A percentile compares a stretch with the other conserved stretches of the same genome.
Conservation (phyloP, 305 asterid genomes). For the Stenogyne calaminthoides region DNA sequence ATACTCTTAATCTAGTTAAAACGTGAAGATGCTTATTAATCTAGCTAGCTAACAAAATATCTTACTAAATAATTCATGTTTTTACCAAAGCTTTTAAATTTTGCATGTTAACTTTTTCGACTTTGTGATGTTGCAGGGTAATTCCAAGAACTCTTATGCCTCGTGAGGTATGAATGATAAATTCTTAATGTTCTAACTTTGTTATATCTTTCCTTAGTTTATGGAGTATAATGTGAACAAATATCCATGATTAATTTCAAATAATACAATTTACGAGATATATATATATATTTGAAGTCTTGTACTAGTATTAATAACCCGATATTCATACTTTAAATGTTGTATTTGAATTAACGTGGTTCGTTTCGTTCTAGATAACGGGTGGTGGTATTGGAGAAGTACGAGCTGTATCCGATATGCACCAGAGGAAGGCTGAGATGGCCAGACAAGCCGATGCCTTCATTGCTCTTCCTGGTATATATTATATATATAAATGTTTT, state of each 20-base stretch:
- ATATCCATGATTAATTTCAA: no score
- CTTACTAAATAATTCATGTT: background rate
- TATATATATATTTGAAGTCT: no score
- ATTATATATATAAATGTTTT: background rate
- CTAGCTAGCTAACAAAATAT: no score
- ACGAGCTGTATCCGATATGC: conserved; percentile 85
- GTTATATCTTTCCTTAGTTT: background rate
- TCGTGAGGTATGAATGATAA: conserved; percentile 24
- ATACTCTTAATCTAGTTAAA: background rate
- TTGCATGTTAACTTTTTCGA: background rate
- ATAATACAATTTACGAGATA: no score
- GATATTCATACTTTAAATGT: background rate
- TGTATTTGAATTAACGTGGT: background rate
- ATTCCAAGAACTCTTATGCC: conserved; percentile 47
- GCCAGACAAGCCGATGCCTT: conserved; percentile 95
- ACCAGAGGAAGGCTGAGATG: conserved; percentile 95
- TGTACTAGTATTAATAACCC: background rate
- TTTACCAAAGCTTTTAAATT: no score
- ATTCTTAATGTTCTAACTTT: background rate
- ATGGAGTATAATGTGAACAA: no score
- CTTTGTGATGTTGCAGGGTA: conserved; percentile 28
- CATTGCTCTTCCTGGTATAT: conserved; percentile 93
- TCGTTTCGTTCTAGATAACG: conserved; percentile 48
- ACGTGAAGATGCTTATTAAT: background rate
- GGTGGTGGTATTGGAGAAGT: conserved; percentile 87